These are phyloP conservation scores for Pseudoneurospora amorphoporcata DNA, from an alignment of 495 filamentous ascomycete genomes.

Conservation along the genomic window DNA sequence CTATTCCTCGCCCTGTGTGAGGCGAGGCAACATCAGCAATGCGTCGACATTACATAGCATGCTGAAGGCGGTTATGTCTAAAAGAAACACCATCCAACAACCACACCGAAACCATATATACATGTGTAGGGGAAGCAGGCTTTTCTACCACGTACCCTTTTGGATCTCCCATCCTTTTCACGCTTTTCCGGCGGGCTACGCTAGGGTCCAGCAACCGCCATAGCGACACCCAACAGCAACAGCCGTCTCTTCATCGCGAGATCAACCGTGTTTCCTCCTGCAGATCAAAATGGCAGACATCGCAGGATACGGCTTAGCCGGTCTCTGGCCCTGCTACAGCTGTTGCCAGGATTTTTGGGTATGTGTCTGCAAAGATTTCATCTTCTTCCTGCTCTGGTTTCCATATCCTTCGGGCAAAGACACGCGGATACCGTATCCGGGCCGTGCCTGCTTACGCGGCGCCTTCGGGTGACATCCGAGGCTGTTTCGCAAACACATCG, in stretches of 20 bases:
- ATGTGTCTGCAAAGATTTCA: neutral
- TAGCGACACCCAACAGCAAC: neutral
- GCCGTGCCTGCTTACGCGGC: neutral
- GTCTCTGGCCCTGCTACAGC: constrained; percentile 21
- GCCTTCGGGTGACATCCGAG: neutral
- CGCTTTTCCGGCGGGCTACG: neutral
- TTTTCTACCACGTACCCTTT: neutral
- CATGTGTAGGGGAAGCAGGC: neutral
- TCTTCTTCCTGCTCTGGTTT: neutral
- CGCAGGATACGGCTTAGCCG: neutral
- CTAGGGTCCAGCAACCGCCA: neutral
- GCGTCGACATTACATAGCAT: neutral
- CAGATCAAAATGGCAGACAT: neutral
- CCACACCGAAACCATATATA: neutral
- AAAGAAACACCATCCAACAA: neutral
- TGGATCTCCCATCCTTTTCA: neutral
- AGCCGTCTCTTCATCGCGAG: neutral
- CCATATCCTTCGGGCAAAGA: neutral
- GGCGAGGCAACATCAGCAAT: neutral
- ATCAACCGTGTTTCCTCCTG: neutral
- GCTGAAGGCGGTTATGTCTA: neutral
- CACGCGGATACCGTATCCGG: neutral
- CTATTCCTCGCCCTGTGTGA: neutral
- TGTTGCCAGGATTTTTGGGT: constrained; percentile 22
- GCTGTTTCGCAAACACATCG: neutral